Base-by-base conservation (phyloP, 2,329 filamentous ascomycete genomes). In the Colletotrichum somersetense region DNA sequence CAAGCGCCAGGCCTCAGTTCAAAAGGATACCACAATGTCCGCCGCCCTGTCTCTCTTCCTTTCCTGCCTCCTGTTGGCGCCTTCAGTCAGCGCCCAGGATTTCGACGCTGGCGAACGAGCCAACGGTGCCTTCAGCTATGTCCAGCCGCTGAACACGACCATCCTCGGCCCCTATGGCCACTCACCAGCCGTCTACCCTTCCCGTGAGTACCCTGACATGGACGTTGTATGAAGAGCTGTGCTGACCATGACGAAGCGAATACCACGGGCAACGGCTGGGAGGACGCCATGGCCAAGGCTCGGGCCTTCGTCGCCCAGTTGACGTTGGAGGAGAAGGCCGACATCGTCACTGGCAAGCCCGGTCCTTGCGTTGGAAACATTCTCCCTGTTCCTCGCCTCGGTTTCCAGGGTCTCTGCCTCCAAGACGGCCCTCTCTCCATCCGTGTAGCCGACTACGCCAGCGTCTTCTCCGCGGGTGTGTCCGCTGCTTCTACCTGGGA, bases 401-500 rank as follows among this genome's bases (percentile, higher is more conserved):
- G 82, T 69, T 85, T 85, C 75, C 76, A 79, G 2, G 83, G 83
- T 5, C 77, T 85, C 18, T 85, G 83, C 68, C 81, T 85, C 4
- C 79, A 81, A 2, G 79, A 84, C 69, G 74, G 83, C 71, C 83
- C 69, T 78, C 79, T 57, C 77, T 80, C 23, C 76, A 81, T 82
- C 23, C 77, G 80, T 26, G 79, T 74, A 58, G 55, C 79, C n/a
- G 84, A 85, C 75, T 84, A 84, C 61, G 84, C 83, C 72, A 85
- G 82, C 71, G 82, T 84, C 14, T 85, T 83, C 75, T 80, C 81
- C 2, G 83, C 82, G 7, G 93, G 92, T 73, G 85, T 93, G 61
- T 92, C 92, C 71, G 88, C 92, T 33, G 83, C 83, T 75, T 82
- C 80, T 12, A 84, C 80, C 62, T 97, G 93, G 92, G 93, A 96